Evolutionary conservation across 441 rosid species (phyloP).

Genomic region (Melastoma candidum): DNA sequence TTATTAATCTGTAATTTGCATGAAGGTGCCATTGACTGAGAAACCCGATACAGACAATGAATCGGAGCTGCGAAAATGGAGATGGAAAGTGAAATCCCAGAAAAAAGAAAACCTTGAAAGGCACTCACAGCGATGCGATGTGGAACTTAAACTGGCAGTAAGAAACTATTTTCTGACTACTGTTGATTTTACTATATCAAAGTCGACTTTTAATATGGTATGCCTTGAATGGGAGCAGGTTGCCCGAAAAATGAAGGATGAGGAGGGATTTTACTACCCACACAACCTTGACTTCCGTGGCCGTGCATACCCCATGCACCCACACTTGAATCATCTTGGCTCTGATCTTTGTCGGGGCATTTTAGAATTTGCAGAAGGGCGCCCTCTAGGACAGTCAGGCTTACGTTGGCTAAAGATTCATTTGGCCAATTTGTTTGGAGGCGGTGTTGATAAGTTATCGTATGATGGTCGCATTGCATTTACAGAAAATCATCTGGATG

Average conservation of each 20-base stretch:
- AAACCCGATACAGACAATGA: slow-evolving; percentile 68
- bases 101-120: slow-evolving; percentile 77
- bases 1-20: too few species aligned
- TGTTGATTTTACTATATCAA: slow-evolving; percentile 13
- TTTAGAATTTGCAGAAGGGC: slow-evolving; percentile 92
- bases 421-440: slow-evolving; percentile 83
- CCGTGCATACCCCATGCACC: slow-evolving; percentile 99
- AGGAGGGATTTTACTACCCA: slow-evolving; percentile 90
- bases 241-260: slow-evolving; percentile 88
- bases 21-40: slow-evolving; percentile 66
- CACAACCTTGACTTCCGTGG: slow-evolving; percentile 99
- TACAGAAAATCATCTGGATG: slow-evolving; percentile 77
- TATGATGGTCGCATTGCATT: slow-evolving; percentile 73
- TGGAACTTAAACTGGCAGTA: slow-evolving; percentile 92
- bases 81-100: slow-evolving; percentile 52
- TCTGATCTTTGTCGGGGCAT: slow-evolving; percentile 96
- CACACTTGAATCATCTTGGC: slow-evolving; percentile 92
- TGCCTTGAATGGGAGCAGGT: slow-evolving; percentile 47
- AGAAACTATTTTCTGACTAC: slow-evolving; percentile 25
- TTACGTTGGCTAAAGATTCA: slow-evolving; percentile 92
- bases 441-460: slow-evolving; percentile 92
- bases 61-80: slow-evolving; percentile 60
- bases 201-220: slow-evolving; percentile 18
- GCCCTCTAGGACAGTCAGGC: slow-evolving; percentile 83
- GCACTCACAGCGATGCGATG: slow-evolving; percentile 92